Base-by-base conservation (phyloP, 805 yeast genomes). In the Gaillardinia entomophila region DNA sequence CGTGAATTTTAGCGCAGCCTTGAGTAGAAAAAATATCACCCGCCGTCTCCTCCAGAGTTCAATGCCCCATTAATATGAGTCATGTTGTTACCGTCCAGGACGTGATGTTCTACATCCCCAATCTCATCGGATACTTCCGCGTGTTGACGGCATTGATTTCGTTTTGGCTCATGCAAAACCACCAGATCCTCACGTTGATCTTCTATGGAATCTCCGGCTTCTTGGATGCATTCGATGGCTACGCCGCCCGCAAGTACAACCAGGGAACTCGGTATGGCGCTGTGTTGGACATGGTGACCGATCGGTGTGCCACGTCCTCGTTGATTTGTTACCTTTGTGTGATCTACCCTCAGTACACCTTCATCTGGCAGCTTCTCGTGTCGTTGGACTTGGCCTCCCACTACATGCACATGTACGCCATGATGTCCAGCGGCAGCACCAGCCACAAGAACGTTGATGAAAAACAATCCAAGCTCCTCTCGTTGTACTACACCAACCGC, bases 341-440 rank as follows among this genome's bases (percentile, higher is more conserved):
- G 24, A 66, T 83, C 29, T 90, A 85, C 51, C 97, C 97, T 6
- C 48, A 58, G 20, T 82, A 68, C 60, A 66, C 75, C 32, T 60
- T 84, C 10, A 43, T 78, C 6, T 89, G 90, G 79, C 99, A 92
- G 63, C 46, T 85, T 16, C 68, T 92, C 46, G 79, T 89, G 31
- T 82, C 94, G 8, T 67, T 92, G 47, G 94, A 84, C 44, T 71
- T 92, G 48, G 88, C 97, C 2, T 83, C 95, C 32, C 99, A 92
- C 57, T 92, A 92, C 64, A 85, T 92, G 84, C 98, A 92, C 65
- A 92, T 92, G 98, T 89, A 89, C 58, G 96, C 97, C 26, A 83
- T 87, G 63, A 66, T 89, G 47, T 72, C 79, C 33, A 66, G 78
- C 24, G 97, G 97, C 13, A 78, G 83, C 3, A 55, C 73, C 7